phyloP scores from a whole-genome alignment of 768 basidiomycete genomes.

The Leucosporidium creatinivorum region DNA sequence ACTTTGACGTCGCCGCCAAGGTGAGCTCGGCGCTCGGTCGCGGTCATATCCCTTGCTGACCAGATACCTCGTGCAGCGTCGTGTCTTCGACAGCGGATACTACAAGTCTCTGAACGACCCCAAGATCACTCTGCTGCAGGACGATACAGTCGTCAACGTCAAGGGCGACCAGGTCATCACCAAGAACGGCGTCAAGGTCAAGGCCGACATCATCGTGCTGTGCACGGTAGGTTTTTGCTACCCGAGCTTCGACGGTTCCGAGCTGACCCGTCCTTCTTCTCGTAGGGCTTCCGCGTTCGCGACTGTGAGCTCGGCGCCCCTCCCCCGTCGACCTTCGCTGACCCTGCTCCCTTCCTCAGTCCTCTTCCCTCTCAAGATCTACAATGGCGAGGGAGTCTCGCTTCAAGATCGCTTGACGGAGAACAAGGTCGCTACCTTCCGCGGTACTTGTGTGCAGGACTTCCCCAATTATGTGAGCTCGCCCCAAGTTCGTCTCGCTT shows the following conservation, averaged over 20 bases:
- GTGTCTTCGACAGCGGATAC: constrained; percentile 36
- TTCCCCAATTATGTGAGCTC: constrained; percentile 27
- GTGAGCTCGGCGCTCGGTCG: not conserved
- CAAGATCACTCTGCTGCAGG: constrained; percentile 31
- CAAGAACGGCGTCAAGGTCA: constrained; percentile 16
- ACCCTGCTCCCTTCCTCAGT: not conserved
- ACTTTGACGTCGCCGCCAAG: constrained; percentile 36
- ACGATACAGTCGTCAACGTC: constrained; percentile 21
- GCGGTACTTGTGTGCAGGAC: constrained; percentile 10
- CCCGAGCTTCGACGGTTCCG: not conserved
- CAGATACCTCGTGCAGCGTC: constrained; percentile 30
- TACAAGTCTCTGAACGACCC: constrained; percentile 21
- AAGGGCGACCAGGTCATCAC: constrained; percentile 27
- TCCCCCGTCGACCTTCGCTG: not conserved
- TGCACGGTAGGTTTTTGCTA: constrained; percentile 16
- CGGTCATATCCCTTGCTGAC: no score
- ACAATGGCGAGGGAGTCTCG: constrained; percentile 27
- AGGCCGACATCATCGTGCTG: constrained; percentile 36
- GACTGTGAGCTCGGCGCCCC: constrained; percentile 11
- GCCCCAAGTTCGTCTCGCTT: not conserved
- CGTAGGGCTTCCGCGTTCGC: constrained; percentile 26
- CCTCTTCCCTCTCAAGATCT: constrained; percentile 31
- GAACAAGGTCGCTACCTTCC: constrained; percentile 25
- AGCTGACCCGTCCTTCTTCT: not conserved
- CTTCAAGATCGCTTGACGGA: constrained; percentile 28